Base-by-base conservation (phyloP, 306 rosid genomes). In the Albizia julibrissin region DNA sequence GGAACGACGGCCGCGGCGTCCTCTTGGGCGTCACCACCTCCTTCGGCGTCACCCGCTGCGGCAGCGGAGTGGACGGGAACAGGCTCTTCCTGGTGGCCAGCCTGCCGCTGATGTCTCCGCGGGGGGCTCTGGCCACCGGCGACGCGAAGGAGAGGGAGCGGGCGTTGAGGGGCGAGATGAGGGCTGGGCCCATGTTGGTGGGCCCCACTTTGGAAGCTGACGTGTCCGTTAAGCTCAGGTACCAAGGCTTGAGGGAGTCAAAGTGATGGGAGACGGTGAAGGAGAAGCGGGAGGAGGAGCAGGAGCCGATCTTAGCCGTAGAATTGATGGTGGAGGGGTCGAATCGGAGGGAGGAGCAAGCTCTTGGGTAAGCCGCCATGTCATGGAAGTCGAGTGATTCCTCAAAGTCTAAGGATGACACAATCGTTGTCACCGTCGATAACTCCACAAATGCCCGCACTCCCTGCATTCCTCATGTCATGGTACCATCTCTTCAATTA, bases 211-310 rank as follows among this genome's bases (percentile, higher is more conserved):
- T 95, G n/a, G 97, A 92, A 0, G 91, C 84, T 66, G 99, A 91
- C 69, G 94, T 90, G 98, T 95, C 98, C 1, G 91, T 47, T 2
- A 93, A 76, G 82, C 96, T 93, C 10, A 95, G 96, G 86, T 95
- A 92, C 99, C 99, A 95, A 0, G 99, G 99, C 70, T 95, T 95
- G 40, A 95, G 90, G 6, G 99, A 89, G 89, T 95, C 98, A 43
- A 92, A 81, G 76, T 92, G 94, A 37, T 88, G 96, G 10, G 98
- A 88, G 8, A 95, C 99, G n/a, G 98, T 92, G 88, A 95, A 95
- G 59, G 99, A 88, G 91, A 95, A 95, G 7, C 99, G 97, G 0
- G 99, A 94, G 3, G 99, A 96, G 3, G 99, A 89, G 86, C 97
- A 92, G 0, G 98, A 76, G 1, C 98, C 97, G 16, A 92, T 79